These are phyloP conservation scores for Dissophora globulifera DNA, from an alignment of 192 early-diverging fungal genomes.

Conservation along the genomic window DNA sequence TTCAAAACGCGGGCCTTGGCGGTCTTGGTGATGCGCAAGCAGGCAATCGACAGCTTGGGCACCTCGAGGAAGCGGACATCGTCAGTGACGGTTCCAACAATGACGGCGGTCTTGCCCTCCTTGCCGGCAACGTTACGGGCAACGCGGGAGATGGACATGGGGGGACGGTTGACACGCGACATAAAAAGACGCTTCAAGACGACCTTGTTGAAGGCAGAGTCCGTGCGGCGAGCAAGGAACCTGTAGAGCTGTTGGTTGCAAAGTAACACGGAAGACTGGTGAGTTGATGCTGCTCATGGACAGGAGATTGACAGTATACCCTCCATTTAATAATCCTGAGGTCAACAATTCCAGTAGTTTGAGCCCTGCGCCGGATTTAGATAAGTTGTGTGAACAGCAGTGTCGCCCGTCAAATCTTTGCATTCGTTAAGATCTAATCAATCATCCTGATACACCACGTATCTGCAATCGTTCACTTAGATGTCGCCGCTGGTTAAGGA, in stretches of 20 bases:
- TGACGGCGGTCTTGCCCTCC: conserved; percentile 88
- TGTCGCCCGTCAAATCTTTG: no score
- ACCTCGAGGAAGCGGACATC: conserved; percentile 89
- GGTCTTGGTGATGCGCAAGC: conserved; percentile 94
- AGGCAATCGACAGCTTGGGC: conserved; percentile 96
- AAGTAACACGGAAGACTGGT: not conserved
- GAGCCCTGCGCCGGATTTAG: no score
- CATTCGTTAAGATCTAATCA: no score
- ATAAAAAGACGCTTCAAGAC: conserved; percentile 98
- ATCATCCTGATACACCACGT: no score
- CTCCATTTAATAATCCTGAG: no score
- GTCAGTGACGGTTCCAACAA: conserved; percentile 97
- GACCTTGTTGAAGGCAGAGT: conserved; percentile 99
- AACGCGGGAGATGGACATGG: conserved; percentile 93
- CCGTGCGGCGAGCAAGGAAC: conserved; percentile 98
- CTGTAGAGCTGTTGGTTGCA: conserved; percentile 82
- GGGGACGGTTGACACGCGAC: conserved; percentile 97
- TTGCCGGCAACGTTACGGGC: conserved; percentile 77
- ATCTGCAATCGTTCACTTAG: no score
- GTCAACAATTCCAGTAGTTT: no score
- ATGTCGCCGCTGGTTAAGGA: no score
- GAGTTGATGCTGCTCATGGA: conserved; percentile 4
- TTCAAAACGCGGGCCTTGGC: conserved; percentile 98
- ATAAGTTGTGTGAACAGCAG: no score
- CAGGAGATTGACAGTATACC: no score